phyloP scores from a whole-genome alignment of 768 basidiomycete species.

The Auriscalpium microsporum region DNA sequence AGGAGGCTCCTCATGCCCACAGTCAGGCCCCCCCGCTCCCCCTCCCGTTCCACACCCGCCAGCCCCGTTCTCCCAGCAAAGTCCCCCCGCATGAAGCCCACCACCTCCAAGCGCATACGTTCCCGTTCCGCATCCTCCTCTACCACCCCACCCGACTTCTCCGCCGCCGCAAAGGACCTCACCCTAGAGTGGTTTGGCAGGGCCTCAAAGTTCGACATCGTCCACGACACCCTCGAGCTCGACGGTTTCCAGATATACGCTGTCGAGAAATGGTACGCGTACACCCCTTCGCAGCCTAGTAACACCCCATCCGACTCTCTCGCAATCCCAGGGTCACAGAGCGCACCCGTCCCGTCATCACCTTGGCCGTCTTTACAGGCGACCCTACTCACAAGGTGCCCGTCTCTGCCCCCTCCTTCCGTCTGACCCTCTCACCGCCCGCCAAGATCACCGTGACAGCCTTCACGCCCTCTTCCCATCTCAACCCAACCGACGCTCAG shows the following conservation, averaged over 20 bases:
- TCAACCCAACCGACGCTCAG: conserved; percentile 36
- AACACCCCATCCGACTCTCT: not conserved
- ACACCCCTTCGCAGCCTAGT: not conserved
- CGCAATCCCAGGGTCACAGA: conserved; percentile 62
- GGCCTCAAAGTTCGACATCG: conserved; percentile 40
- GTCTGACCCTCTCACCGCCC: not conserved
- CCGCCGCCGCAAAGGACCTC: not conserved
- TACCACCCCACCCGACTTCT: not conserved
- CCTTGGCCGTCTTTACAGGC: conserved; percentile 72
- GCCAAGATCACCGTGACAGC: conserved; percentile 54
- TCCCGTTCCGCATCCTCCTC: conserved; percentile 6
- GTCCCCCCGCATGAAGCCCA: conserved; percentile 7
- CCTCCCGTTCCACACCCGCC: not conserved
- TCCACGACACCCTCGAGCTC: conserved; percentile 40
- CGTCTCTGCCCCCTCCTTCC: no score
- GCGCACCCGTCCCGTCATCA: conserved; percentile 47
- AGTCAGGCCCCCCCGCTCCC: conserved; percentile 4
- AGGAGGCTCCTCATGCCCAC: conserved; percentile 15
- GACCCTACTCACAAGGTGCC: conserved; percentile 56
- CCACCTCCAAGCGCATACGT: conserved; percentile 7
- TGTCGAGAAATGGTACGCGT: conserved; percentile 68
- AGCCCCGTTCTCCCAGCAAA: not conserved
- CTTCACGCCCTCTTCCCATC: conserved; percentile 36
- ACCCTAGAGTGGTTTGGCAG: conserved; percentile 34
- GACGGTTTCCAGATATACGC: conserved; percentile 76